A percentile compares a stretch with the other conserved stretches of the same genome.
phyloP scores from a whole-genome alignment of 2,329 filamentous ascomycete genomes.

The Ceratocystis huliohia region DNA sequence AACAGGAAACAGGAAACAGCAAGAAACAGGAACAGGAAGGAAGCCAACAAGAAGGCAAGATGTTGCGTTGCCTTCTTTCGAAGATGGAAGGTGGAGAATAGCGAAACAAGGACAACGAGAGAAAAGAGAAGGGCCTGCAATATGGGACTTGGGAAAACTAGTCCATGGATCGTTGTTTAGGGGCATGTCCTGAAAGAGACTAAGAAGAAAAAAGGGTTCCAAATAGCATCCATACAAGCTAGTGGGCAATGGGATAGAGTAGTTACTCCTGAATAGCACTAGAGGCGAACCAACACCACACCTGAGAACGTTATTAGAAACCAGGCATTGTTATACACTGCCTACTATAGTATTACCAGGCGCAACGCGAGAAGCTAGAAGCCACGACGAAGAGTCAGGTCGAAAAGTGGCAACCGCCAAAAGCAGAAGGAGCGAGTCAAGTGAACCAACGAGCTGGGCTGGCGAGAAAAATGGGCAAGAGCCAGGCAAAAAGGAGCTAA shows the following conservation, averaged over 20 bases:
- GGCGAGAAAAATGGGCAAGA: neutral
- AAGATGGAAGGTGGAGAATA: conserved; percentile 4
- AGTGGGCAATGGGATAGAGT: neutral
- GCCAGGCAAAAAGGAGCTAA: neutral
- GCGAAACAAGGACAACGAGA: neutral
- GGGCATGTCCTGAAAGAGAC: neutral
- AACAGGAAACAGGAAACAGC: too few relatives aligned
- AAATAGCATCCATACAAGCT: neutral
- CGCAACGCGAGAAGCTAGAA: neutral
- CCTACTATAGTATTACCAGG: neutral
- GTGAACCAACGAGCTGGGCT: too few relatives aligned
- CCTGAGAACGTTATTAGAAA: too few relatives aligned
- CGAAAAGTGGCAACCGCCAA: too few relatives aligned
- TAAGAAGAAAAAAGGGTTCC: neutral
- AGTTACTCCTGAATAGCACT: neutral
- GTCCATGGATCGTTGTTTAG: neutral
- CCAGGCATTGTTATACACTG: neutral
- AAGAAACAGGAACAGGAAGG: neutral
- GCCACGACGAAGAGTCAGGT: neutral
- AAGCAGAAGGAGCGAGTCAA: too few relatives aligned
- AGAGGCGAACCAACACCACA: too few relatives aligned
- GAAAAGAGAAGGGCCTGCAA: neutral
- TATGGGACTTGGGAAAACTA: neutral
- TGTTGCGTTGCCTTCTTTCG: neutral
- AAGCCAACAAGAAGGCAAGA: neutral